These are phyloP conservation scores for Tritrichomonas musculus DNA, from an alignment of 208 protist species.

Conservation along the genomic window DNA sequence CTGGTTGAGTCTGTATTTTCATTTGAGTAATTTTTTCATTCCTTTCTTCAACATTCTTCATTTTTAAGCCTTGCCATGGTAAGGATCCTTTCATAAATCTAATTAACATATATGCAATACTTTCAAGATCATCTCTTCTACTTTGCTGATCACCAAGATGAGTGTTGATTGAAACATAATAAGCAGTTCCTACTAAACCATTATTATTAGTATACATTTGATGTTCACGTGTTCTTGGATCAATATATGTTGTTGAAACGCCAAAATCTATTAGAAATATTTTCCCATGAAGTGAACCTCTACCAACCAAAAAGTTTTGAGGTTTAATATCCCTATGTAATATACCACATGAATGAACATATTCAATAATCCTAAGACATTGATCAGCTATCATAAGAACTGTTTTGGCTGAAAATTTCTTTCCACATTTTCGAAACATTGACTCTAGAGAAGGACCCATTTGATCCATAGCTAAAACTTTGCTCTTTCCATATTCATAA, in stretches of 20 bases:
- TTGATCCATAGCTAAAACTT: slow-evolving; percentile 94
- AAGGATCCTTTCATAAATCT: slow-evolving; percentile 94
- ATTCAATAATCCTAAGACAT: slow-evolving; percentile 59
- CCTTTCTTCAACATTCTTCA: slow-evolving; percentile 12
- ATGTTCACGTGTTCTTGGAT: slow-evolving; percentile 89
- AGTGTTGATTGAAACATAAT: slow-evolving; percentile 98
- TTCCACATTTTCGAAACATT: slow-evolving; percentile 75
- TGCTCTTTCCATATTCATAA: slow-evolving; percentile 1
- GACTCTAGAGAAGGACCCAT: slow-evolving; percentile 92
- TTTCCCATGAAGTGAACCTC: slow-evolving; percentile 49
- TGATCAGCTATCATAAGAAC: slow-evolving; percentile 92
- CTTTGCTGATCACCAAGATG: slow-evolving; percentile 93
- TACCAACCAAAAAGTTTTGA: slow-evolving; percentile 94
- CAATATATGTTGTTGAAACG: slow-evolving; percentile 94
- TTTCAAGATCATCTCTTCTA: slow-evolving; percentile 61
- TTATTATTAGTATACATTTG: slow-evolving; percentile 98
- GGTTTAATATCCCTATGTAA: slow-evolving; percentile 58
- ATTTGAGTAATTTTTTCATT: slow-evolving; percentile 4
- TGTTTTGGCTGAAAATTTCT: slow-evolving; percentile 90
- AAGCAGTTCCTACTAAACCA: slow-evolving; percentile 94
- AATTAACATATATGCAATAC: slow-evolving; percentile 92
- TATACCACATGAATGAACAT: neutral
- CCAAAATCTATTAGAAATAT: slow-evolving; percentile 56
- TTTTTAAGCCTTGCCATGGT: slow-evolving; percentile 11
- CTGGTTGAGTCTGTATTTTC: slow-evolving; percentile 65